phyloP scores from a whole-genome alignment of 345 rosid species.

The Adansonia digitata region DNA sequence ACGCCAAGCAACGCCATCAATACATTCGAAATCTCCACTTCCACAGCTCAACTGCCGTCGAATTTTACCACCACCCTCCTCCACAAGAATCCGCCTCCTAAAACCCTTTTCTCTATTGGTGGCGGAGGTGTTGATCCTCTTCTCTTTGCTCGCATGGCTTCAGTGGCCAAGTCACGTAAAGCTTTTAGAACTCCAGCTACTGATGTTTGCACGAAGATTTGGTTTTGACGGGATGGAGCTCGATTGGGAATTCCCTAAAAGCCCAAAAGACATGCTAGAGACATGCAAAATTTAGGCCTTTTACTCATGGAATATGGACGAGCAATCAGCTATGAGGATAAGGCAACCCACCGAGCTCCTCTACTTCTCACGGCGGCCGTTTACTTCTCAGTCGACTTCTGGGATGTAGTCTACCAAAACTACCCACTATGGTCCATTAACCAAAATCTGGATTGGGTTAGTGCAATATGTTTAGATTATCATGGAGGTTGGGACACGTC shows the following conservation, averaged over 20 bases:
- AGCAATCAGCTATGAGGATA: conserved; percentile 34
- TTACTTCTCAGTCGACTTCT: conserved; percentile 38
- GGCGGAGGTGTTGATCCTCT: conserved; percentile 33
- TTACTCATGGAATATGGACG: conserved; percentile 38
- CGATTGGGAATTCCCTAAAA: conserved; percentile 55
- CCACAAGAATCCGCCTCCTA: conserved; percentile 29
- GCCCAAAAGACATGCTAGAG: conserved; percentile 31
- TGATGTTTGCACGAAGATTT: conserved; percentile 34
- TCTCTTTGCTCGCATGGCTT: conserved; percentile 33
- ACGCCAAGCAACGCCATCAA: conserved; percentile 33
- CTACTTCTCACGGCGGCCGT: conserved; percentile 52
- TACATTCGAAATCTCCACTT: conserved; percentile 26
- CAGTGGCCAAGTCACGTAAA: conserved; percentile 22
- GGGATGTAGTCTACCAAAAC: conserved; percentile 6
- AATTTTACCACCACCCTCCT: conserved; percentile 47
- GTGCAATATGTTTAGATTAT: conserved; percentile 50
- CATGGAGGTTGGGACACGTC: conserved; percentile 45
- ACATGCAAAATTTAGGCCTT: conserved; percentile 30
- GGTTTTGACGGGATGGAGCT: conserved; percentile 58
- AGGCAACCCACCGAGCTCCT: conserved; percentile 26
- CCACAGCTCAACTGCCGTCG: conserved; percentile 12
- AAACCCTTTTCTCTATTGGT: conserved; percentile 47
- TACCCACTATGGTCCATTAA: conserved; percentile 31
- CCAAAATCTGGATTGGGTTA: conserved; percentile 42
- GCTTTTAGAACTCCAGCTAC: conserved; percentile 39